These are phyloP conservation scores for Lentinus polychrous DNA, from an alignment of 1,284 basidiomycete species.

Conservation along the genomic window DNA sequence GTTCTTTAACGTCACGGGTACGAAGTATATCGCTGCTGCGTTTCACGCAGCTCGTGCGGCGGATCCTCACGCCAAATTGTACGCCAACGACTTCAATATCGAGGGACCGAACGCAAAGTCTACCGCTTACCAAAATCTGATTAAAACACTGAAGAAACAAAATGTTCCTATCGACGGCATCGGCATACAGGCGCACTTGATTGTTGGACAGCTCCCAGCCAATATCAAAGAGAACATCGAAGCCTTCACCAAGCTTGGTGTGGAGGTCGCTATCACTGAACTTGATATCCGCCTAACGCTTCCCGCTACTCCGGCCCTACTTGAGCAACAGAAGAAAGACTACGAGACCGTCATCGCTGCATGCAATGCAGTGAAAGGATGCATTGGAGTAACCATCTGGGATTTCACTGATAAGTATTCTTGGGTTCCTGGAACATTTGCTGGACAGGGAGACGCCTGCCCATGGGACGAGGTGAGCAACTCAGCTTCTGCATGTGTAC, in stretches of 20 bases:
- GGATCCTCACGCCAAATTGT: conserved; percentile 29
- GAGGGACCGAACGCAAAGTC: conserved; percentile 37
- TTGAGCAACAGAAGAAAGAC: conserved; percentile 47
- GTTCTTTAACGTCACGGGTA: conserved; percentile 35
- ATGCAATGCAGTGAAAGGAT: conserved; percentile 42
- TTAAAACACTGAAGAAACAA: conserved; percentile 36
- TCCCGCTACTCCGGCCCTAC: conserved; percentile 38
- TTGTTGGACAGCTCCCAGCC: conserved; percentile 41
- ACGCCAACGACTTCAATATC: conserved; percentile 44
- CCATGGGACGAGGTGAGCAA: conserved; percentile 40
- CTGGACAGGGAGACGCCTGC: conserved; percentile 40
- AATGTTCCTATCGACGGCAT: conserved; percentile 52
- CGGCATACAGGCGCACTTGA: conserved; percentile 48
- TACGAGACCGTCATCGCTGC: conserved; percentile 47
- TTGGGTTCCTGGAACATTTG: conserved; percentile 45
- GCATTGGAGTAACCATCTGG: conserved; percentile 50
- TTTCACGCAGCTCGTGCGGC: conserved; percentile 34
- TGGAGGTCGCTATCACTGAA: conserved; percentile 55
- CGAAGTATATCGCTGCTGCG: conserved; percentile 32
- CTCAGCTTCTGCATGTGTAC: too few relatives aligned
- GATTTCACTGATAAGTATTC: conserved; percentile 51
- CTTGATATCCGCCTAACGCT: conserved; percentile 54
- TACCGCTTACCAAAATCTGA: conserved; percentile 43
- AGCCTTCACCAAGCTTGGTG: conserved; percentile 43
- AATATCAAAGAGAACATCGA: conserved; percentile 37